Conservation (phyloP, 1,284 basidiomycete genomes). For the Ganoderma boninense region DNA sequence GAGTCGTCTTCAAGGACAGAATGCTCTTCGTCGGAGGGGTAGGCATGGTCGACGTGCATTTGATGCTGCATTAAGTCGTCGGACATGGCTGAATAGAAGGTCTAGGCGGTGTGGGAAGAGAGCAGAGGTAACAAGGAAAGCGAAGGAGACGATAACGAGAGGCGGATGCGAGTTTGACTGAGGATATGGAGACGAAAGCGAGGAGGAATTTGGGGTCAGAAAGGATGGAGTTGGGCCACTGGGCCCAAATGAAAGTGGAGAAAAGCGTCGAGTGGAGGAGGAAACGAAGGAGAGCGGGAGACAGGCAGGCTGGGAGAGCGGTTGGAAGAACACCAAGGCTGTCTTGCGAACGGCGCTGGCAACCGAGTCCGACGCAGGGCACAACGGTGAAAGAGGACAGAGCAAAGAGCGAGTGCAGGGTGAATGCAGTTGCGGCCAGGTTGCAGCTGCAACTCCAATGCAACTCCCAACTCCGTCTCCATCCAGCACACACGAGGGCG, state of each 20-base stretch:
- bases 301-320: neutral
- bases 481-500: too few species aligned
- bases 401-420: neutral
- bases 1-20: slow-evolving; percentile 83
- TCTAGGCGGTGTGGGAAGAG: neutral
- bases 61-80: slow-evolving; percentile 62
- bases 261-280: neutral
- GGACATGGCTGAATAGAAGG: slow-evolving; percentile 42
- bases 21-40: slow-evolving; percentile 74
- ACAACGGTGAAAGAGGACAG: neutral
- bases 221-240: neutral
- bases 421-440: neutral
- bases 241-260: neutral
- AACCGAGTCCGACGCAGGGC: neutral
- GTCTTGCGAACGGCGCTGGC: neutral
- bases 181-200: neutral
- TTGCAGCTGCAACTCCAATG: neutral
- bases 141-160: neutral
- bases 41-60: slow-evolving; percentile 58
- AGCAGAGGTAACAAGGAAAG: neutral
- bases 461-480: too few species aligned
- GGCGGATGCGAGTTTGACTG: neutral
- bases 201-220: neutral
- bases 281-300: neutral
- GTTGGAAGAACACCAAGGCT: neutral